Conservation (phyloP, 1,284 basidiomycete genomes). For the Laetiporus sulphureus region DNA sequence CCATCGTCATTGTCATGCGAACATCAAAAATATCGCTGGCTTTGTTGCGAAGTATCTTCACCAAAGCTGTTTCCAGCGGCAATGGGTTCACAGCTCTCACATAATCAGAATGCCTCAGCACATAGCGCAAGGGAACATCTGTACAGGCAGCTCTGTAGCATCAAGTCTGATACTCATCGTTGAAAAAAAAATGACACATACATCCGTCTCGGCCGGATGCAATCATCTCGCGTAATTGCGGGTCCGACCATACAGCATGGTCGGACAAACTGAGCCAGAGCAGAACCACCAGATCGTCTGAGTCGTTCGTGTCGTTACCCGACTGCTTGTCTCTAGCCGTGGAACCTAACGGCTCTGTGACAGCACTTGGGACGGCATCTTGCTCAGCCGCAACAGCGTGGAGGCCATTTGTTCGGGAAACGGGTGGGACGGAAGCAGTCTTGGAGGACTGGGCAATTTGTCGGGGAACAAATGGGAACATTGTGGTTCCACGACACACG, state of each 20-base stretch:
- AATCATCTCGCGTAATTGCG: slow-evolving; percentile 43
- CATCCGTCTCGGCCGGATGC: slow-evolving; percentile 42
- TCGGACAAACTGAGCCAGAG: slow-evolving; percentile 58
- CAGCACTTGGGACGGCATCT: too few relatives aligned
- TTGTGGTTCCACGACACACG: slow-evolving; percentile 7
- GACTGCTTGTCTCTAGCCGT: slow-evolving; percentile 13
- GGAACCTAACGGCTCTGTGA: too few relatives aligned
- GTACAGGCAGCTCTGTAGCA: too few relatives aligned
- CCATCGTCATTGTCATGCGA: slow-evolving; percentile 45
- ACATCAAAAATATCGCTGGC: slow-evolving; percentile 44
- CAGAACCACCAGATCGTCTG: slow-evolving; percentile 43
- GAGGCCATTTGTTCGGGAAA: too few relatives aligned
- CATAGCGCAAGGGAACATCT: slow-evolving; percentile 54
- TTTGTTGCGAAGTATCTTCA: slow-evolving; percentile 46
- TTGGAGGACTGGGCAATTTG: slow-evolving; percentile 17
- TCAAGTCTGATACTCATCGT: too few relatives aligned
- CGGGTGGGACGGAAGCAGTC: slow-evolving; percentile 1
- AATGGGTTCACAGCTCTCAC: slow-evolving; percentile 20
- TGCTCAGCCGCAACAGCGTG: too few relatives aligned
- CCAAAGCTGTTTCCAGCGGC: slow-evolving; percentile 40
- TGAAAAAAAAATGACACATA: slow-evolving; percentile 28
- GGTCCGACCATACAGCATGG: slow-evolving; percentile 52
- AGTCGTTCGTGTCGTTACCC: slow-evolving; percentile 19
- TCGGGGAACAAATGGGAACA: slow-evolving; percentile 25
- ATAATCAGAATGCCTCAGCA: slow-evolving; percentile 36